Evolutionary conservation across 306 rosid species (phyloP).

Genomic region (Fragaria ananassa): DNA sequence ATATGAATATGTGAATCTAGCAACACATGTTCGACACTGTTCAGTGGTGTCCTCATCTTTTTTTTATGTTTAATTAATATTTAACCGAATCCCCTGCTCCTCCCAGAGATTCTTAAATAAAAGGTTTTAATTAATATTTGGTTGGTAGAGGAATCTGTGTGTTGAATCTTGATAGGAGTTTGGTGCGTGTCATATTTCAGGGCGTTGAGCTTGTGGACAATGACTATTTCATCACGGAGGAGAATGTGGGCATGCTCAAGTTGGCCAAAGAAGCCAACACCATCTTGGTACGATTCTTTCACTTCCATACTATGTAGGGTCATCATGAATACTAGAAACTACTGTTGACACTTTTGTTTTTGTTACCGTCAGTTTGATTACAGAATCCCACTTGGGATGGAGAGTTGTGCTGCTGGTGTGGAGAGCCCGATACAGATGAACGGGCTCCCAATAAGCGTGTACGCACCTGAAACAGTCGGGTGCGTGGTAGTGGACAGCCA

Average conservation of each 20-base stretch:
- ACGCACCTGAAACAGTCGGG: conserved; percentile 93
- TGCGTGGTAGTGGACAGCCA: conserved; percentile 81
- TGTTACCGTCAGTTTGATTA: conserved; percentile 66
- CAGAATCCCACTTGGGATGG: conserved; percentile 55
- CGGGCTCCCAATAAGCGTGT: conserved; percentile 76
- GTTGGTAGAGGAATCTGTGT: not conserved
- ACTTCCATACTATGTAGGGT: too few species aligned
- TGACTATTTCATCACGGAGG: conserved; percentile 81
- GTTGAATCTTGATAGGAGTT: not conserved
- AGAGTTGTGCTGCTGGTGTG: conserved; percentile 48
- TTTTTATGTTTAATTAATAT: not conserved
- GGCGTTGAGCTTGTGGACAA: conserved; percentile 71
- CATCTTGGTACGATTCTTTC: conserved; percentile 49
- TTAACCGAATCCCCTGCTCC: not conserved
- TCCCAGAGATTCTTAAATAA: not conserved
- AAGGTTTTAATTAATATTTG: not conserved
- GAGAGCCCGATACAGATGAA: conserved; percentile 72
- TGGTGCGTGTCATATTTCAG: conserved; percentile 20
- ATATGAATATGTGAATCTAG: not conserved
- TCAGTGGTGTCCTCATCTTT: not conserved
- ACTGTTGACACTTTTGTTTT: not conserved
- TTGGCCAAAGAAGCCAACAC: conserved; percentile 87
- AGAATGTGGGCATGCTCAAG: conserved; percentile 80
- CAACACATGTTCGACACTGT: not conserved
- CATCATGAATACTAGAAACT: not conserved